These are phyloP conservation scores for Thelonectria blattea DNA, from an alignment of 2,329 filamentous ascomycete species.

Conservation along the genomic window DNA sequence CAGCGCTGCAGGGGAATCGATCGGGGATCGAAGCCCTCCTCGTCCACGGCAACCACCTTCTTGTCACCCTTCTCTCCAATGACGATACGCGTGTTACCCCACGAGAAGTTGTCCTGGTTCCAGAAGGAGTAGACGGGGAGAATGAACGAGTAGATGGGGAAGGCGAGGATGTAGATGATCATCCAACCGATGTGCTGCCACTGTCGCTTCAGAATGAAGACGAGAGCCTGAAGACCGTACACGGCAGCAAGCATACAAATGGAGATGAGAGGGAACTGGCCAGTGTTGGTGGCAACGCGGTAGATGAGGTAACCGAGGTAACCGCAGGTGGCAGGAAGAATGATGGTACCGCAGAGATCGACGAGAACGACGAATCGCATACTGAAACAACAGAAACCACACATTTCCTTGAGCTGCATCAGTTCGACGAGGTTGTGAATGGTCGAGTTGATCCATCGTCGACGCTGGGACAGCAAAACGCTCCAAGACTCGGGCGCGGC, in stretches of 20 bases:
- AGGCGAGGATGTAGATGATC: conserved; percentile 97
- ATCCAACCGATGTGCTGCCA: conserved; percentile 99
- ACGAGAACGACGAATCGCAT: conserved; percentile 98
- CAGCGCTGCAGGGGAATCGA: conserved; percentile 94
- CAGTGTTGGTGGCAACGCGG: conserved; percentile 68
- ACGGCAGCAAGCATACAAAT: conserved; percentile 88
- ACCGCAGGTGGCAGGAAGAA: conserved; percentile 85
- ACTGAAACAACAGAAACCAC: conserved; percentile 97
- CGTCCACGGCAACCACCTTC: conserved; percentile 84
- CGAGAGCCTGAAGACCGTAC: conserved; percentile 93
- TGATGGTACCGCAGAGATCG: conserved; percentile 90
- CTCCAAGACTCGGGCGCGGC: conserved; percentile 94
- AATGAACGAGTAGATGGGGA: conserved; percentile 89
- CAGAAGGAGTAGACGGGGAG: conserved; percentile 98
- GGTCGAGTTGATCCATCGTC: conserved; percentile 99
- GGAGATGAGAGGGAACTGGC: conserved; percentile 84
- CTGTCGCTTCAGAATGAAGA: conserved; percentile 95
- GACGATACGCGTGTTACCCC: conserved; percentile 98
- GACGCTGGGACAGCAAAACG: conserved; percentile 94
- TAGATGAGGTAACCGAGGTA: conserved; percentile 93
- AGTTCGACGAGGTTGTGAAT: conserved; percentile 95
- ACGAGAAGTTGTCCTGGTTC: conserved; percentile 98
- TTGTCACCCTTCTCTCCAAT: conserved; percentile 93
- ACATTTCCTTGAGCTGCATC: conserved; percentile 89
- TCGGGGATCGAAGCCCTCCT: conserved; percentile 86